Evolutionary conservation across 164 flowering plant species (phyloP), one percentile per base, ranked within the genome.

Genomic region (Sedum album): DNA sequence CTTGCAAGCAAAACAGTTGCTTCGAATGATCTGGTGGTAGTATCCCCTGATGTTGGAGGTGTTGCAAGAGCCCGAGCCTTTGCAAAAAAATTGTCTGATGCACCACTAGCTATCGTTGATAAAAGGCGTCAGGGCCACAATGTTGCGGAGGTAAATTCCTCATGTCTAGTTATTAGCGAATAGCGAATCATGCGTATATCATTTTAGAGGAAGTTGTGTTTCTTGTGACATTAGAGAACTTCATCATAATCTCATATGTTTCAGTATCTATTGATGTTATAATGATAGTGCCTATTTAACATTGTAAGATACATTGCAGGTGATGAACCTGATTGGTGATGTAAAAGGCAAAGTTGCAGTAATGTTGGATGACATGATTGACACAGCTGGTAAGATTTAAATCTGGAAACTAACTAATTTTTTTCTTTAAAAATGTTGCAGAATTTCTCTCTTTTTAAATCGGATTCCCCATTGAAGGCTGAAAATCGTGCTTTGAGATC

Each of bases 41-140:
- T 93, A 68, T 93, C 98, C 31, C 98, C 97, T 60, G 98, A 93
- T 81, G 97, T 93, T 77, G 98, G 98, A 64, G 98, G 98, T 60
- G 98, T 93, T 67, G 93, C 97, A 48, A 80, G 98, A 73, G 98
- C 98, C 46, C 90, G 98, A 62, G 91, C 96, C 67, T 93, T 93
- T 85, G 98, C 98, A 5, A 93, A 93, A 75, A 93, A 91, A 68
- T 73, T 93, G 69, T 93, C 94, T 26, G 98, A 93, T 87, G 97
- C 98, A 4, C 98, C 98, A 66, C 74, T 93, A 68, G 98, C 98
- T 31, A 93, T 93, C 75, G 97, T 93, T 60, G 98, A 93, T 78
- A 93, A 93, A 84, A 84, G 98, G 77, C 93, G 98, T 18, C 97
- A 88, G 25, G 97, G 83, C 11, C 98, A 93, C 74, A 93, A 93